Conservation (phyloP, 805 yeast genomes). For the Clavispora carvajalis region DNA sequence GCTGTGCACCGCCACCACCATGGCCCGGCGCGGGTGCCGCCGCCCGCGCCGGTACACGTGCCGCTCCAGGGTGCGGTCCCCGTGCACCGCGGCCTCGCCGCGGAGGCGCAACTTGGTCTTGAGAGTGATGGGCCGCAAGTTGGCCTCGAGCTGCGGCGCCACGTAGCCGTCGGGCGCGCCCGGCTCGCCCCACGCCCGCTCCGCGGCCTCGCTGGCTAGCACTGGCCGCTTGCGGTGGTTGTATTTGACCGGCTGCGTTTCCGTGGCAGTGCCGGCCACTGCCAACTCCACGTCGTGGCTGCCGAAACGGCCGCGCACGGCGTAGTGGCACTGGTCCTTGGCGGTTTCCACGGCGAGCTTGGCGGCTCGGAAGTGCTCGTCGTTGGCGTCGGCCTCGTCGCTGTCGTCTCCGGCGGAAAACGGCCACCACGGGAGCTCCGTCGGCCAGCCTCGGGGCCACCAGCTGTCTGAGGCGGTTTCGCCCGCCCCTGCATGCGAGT, state of each 20-base stretch:
- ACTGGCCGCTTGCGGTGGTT: constrained; percentile 27
- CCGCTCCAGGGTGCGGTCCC: constrained; percentile 10
- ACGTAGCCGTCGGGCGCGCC: too few relatives aligned
- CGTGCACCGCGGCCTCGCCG: constrained; percentile 15
- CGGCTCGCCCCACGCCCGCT: constrained; percentile 16
- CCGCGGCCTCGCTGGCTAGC: constrained; percentile 32
- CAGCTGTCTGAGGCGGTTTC: too few relatives aligned
- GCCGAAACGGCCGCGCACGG: constrained; percentile 17
- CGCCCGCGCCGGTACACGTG: constrained; percentile 12
- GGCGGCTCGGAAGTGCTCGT: constrained; percentile 27
- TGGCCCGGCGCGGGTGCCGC: constrained; percentile 14
- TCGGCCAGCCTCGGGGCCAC: neutral
- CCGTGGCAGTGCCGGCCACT: constrained; percentile 30
- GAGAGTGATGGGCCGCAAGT: constrained; percentile 17
- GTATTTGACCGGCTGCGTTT: constrained; percentile 29
- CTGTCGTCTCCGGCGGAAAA: constrained; percentile 8
- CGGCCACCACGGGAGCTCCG: neutral
- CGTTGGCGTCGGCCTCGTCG: constrained; percentile 18
- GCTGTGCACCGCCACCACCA: constrained; percentile 35
- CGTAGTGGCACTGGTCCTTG: constrained; percentile 30
- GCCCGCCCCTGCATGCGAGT: too few relatives aligned
- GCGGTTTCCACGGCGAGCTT: constrained; percentile 28
- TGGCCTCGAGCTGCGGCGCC: constrained; percentile 8
- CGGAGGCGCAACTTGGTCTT: constrained; percentile 16
- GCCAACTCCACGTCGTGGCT: constrained; percentile 21